Conservation (phyloP, 352 stramenopile genomes). For the Elongisporangium anandrum region DNA sequence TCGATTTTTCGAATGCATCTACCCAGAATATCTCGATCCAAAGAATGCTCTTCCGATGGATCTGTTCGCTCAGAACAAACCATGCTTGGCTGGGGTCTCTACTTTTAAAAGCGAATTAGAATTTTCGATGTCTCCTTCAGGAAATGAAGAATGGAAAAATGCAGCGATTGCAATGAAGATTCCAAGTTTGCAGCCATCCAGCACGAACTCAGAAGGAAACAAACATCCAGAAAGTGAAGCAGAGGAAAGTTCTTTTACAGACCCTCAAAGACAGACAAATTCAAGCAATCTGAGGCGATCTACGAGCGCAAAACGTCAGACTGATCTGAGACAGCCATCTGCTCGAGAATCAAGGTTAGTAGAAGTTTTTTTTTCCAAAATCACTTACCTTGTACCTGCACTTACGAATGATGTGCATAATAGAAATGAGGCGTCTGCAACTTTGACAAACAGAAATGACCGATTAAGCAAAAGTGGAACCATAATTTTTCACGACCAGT, state of each 20-base stretch:
- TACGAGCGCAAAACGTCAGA: background rate
- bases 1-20: constrained; percentile 70
- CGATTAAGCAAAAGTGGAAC: background rate
- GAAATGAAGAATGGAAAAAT: constrained; percentile 33
- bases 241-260: background rate
- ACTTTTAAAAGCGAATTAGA: constrained; percentile 52
- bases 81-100: constrained; percentile 51
- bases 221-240: background rate
- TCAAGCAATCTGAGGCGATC: background rate
- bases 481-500: background rate
- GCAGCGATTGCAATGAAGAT: constrained; percentile 30
- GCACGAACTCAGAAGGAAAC: background rate
- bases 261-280: background rate
- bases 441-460: background rate
- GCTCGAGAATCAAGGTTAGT: background rate
- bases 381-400: too few relatives aligned
- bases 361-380: too few relatives aligned
- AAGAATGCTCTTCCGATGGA: constrained; percentile 26
- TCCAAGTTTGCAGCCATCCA: constrained; percentile 1
- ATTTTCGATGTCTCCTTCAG: constrained; percentile 24
- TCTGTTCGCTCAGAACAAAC: constrained; percentile 23
- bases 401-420: too few relatives aligned
- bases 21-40: constrained; percentile 9
- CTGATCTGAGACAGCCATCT: background rate
- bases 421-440: too few relatives aligned